A percentile compares a stretch with the other conserved stretches of the same genome.
phyloP scores from a whole-genome alignment of 441 rosid species.

The Brassica balearica region DNA sequence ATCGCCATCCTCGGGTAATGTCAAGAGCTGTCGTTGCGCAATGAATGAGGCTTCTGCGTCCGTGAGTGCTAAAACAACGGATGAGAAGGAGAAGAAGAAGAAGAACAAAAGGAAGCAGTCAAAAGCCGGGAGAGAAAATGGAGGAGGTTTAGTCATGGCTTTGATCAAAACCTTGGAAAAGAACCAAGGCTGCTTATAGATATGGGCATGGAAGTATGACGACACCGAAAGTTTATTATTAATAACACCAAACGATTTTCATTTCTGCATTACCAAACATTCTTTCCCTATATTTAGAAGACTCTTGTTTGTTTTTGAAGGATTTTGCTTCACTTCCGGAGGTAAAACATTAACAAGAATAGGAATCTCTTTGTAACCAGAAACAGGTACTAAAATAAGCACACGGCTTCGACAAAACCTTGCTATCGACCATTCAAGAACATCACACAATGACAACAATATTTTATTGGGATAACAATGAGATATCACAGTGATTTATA shows the following conservation, averaged over 20 bases:
- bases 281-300: constrained; percentile 45
- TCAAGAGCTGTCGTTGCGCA: constrained; percentile 67
- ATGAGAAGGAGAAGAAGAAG: constrained; percentile 30
- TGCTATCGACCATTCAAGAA: constrained; percentile 13
- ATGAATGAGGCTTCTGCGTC: constrained; percentile 64
- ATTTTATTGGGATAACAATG: neutral
- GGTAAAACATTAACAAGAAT: constrained; percentile 21
- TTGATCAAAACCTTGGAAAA: constrained; percentile 52
- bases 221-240: constrained; percentile 46
- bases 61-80: constrained; percentile 49
- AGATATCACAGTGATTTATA: constrained; percentile 4
- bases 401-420: constrained; percentile 17
- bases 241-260: constrained; percentile 43
- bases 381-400: constrained; percentile 19
- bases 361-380: constrained; percentile 27
- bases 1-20: constrained; percentile 49
- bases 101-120: constrained; percentile 59
- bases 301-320: constrained; percentile 24
- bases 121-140: constrained; percentile 46
- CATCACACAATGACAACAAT: constrained; percentile 31
- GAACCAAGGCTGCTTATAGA: constrained; percentile 76
- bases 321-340: constrained; percentile 41
- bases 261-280: constrained; percentile 31
- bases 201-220: constrained; percentile 38
- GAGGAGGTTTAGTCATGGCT: constrained; percentile 52